Base-by-base conservation (phyloP, 2,329 filamentous ascomycete species). In the Chaetomium strumarium region DNA sequence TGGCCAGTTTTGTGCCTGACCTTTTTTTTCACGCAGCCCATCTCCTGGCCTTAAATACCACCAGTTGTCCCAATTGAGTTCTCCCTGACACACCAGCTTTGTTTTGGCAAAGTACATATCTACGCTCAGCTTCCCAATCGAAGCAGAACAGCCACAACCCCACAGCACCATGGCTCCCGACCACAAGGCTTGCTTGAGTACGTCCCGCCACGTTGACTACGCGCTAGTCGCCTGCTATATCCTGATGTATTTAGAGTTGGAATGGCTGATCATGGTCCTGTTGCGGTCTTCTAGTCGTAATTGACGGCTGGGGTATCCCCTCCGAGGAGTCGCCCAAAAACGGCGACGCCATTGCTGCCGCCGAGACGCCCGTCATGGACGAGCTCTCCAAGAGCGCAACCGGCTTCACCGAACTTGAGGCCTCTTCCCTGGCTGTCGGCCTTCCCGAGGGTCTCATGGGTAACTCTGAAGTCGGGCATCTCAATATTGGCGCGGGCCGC, bases 361-460 rank as follows among this genome's bases (percentile, higher is more conserved):
- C 92, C 63, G 80, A 96, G 61, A 97, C 93, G 53, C 93, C 93
- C 43, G 83, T 86, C 69, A 99, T 99, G 93, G 92, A 96, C 72
- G 83, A 82, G 56, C 91, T 99, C 70, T 88, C 85, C 67, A 84
- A 86, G 71, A 86, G 85, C 59, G 76, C 85, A 31, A 85, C 92
- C 65, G 91, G 91, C 57, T 99, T 86, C 75, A 90, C 88, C 59
- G 85, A 95, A 75, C 85, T 99, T 57, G 93, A 99, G 64, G 93
- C 93, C 53, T 97, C 93, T 2, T 97, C 93, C 40, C 81, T 96
- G 55, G 93, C 93, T 42, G 93, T 99, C 60, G 93, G 93, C 61
- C 82, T 99, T 49, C 93, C 93, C 17, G 91, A 99, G 69, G 93
- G 93, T 55, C 78, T 99, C 61, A 99, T 99, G 93, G 93, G 93